phyloP scores from a whole-genome alignment of 2,329 filamentous ascomycete genomes.

The Sporothrix pallida region DNA sequence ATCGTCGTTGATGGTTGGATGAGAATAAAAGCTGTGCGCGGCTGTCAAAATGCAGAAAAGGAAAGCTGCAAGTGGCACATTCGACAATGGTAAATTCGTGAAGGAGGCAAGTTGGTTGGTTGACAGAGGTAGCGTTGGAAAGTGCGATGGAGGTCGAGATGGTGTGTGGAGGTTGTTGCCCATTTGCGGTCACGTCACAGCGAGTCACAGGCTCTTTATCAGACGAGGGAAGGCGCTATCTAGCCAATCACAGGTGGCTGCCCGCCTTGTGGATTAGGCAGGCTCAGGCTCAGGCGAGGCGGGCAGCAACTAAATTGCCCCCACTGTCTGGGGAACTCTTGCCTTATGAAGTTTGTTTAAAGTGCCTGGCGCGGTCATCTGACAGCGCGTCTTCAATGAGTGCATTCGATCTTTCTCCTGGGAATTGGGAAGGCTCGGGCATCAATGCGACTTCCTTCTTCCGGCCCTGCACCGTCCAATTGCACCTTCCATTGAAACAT shows the following conservation, averaged over 20 bases:
- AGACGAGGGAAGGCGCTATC: neutral
- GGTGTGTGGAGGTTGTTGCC: neutral
- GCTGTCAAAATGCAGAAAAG: neutral
- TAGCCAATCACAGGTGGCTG: slow-evolving; percentile 28
- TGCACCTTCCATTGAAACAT: slow-evolving; percentile 9
- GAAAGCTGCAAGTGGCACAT: neutral
- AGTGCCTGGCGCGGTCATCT: slow-evolving; percentile 23
- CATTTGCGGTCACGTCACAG: slow-evolving; percentile 33
- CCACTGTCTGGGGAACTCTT: slow-evolving; percentile 11
- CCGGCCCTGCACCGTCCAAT: slow-evolving; percentile 7
- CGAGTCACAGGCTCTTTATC: slow-evolving; percentile 29
- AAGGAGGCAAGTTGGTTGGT: neutral
- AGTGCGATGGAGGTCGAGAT: neutral
- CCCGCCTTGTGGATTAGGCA: slow-evolving; percentile 15
- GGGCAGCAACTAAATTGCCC: neutral
- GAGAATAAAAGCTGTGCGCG: neutral
- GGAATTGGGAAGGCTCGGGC: slow-evolving; percentile 27
- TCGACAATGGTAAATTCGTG: neutral
- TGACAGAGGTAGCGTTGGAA: neutral
- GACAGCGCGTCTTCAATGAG: slow-evolving; percentile 22
- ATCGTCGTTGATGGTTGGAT: neutral
- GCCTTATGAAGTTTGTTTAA: slow-evolving; percentile 5
- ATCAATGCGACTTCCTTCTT: slow-evolving; percentile 26
- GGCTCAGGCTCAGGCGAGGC: neutral
- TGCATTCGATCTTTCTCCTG: neutral